phyloP scores from a whole-genome alignment of 1,284 basidiomycete genomes.

The Gymnopus androsaceus region DNA sequence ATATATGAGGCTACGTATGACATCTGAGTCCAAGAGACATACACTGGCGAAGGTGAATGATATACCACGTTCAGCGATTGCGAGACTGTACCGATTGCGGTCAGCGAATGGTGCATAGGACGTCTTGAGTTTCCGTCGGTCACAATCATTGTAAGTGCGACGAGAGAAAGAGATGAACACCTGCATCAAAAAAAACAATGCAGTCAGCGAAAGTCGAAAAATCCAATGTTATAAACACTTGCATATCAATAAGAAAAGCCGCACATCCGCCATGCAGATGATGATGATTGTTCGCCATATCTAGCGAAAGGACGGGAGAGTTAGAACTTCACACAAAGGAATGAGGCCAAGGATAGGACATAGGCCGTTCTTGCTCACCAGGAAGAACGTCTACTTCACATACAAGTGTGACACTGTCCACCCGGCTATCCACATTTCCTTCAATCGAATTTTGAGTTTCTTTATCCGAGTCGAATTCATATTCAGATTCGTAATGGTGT shows the following conservation, averaged over 20 bases:
- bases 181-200: not conserved
- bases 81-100: not conserved
- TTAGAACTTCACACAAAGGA: not conserved
- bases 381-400: slow-evolving; percentile 3
- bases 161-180: slow-evolving; percentile 4
- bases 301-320: not conserved
- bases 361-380: too few species aligned
- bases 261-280: slow-evolving; percentile 1
- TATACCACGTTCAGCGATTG: slow-evolving; percentile 3
- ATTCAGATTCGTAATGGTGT: not conserved
- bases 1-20: not conserved
- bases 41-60: slow-evolving; percentile 8
- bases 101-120: not conserved
- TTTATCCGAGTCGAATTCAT: not conserved
- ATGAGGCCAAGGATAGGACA: not conserved
- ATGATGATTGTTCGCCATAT: slow-evolving; percentile 7
- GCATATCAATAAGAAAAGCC: slow-evolving; percentile 4
- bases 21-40: not conserved
- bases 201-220: not conserved
- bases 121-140: not conserved
- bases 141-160: not conserved
- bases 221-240: not conserved
- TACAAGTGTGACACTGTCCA: not conserved
- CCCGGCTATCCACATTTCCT: not conserved
- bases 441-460: not conserved